Evolutionary conservation across 306 rosid species (phyloP).

Genomic region (Herpetospermum pedunculosum): DNA sequence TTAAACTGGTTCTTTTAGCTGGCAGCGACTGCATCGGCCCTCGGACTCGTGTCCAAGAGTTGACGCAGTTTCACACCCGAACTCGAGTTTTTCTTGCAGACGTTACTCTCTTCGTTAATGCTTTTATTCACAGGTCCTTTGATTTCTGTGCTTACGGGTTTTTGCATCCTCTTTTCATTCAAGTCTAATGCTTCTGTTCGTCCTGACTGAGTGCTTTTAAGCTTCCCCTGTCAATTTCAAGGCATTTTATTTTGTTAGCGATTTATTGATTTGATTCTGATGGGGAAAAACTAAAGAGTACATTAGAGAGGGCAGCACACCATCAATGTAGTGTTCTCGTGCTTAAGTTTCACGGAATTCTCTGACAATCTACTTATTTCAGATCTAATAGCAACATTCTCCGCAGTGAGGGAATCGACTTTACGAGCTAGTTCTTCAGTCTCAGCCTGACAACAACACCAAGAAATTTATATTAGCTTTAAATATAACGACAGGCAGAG

Average conservation of each 20-base stretch:
- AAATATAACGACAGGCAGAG: neutral
- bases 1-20: conserved; percentile 35
- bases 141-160: conserved; percentile 59
- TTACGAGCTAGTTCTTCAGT: conserved; percentile 66
- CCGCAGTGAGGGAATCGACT: conserved; percentile 52
- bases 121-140: conserved; percentile 43
- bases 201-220: conserved; percentile 44
- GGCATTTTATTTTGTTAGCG: conserved; percentile 11
- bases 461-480: neutral
- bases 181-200: conserved; percentile 38
- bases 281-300: neutral
- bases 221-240: conserved; percentile 47
- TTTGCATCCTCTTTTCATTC: conserved; percentile 37
- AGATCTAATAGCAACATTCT: conserved; percentile 48
- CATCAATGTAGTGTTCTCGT: conserved; percentile 58
- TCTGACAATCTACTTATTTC: conserved; percentile 52
- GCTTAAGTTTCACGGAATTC: conserved; percentile 55
- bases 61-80: conserved; percentile 79
- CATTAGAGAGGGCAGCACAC: conserved; percentile 20
- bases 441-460: conserved; percentile 46
- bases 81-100: conserved; percentile 51
- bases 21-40: conserved; percentile 86
- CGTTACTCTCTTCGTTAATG: conserved; percentile 41
- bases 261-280: neutral
- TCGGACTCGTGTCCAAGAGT: conserved; percentile 65